Conservation (phyloP, 805 yeast genomes). For the Myxozyma geophila region DNA sequence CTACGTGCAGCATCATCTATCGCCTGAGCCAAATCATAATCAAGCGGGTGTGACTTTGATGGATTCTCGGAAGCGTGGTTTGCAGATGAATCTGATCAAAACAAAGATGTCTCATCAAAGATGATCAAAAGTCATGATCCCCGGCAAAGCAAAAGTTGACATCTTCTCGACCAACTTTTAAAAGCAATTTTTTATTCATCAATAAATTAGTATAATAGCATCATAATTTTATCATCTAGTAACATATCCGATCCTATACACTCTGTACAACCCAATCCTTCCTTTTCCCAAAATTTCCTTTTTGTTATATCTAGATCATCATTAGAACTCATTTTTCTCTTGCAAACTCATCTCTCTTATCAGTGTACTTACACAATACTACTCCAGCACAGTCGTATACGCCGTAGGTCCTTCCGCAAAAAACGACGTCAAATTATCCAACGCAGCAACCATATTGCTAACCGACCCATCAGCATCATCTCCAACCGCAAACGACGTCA, state of each 20-base stretch:
- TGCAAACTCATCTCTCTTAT: too few species aligned
- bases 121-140: neutral
- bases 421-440: conserved; percentile 86
- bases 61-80: neutral
- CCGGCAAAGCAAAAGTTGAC: neutral
- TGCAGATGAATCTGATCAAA: neutral
- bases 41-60: neutral
- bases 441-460: conserved; percentile 89
- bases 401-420: conserved; percentile 64
- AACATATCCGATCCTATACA: neutral
- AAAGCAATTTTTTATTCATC: too few species aligned
- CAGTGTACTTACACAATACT: neutral
- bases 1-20: neutral
- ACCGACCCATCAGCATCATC: conserved; percentile 70
- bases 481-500: conserved; percentile 46
- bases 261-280: neutral
- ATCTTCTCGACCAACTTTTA: neutral
- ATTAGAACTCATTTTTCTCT: neutral
- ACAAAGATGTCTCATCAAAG: neutral
- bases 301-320: neutral
- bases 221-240: neutral
- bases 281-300: neutral
- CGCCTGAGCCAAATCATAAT: neutral
- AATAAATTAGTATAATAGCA: neutral
- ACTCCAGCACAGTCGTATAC: conserved; percentile 30